Evolutionary conservation across 805 yeast species (phyloP), one percentile per base, ranked within the genome.

Genomic region (Brettanomyces anomalus): DNA sequence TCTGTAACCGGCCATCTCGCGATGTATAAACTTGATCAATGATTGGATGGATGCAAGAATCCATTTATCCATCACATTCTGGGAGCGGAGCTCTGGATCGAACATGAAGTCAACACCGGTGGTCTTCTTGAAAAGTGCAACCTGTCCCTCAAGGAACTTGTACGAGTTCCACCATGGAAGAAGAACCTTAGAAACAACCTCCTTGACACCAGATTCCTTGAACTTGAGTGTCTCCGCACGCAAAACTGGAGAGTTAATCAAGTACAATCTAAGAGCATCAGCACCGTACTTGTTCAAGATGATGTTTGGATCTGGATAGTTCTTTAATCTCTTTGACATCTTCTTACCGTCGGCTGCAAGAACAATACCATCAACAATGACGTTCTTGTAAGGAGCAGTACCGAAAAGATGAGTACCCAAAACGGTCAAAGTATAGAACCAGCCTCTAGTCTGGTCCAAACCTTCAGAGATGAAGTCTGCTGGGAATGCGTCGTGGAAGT

Each of bases 401-500:
- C 84, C 81, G 70, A 93, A 93, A 56, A 93, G 70, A 56, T 90
- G 97, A 45, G 96, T 86, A 64, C 97, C 98, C 57, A 93, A 74
- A 19, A 93, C 96, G 37, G 95, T 82, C 64, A 93, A 74, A 42
- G 98, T 93, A 67, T 93, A 93, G 70, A 93, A 93, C 99, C 99
- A 93, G 62, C 99, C 99, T 78, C 99, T 86, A 46, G 99, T 93
- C 72, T 93, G 99, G 69, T 93, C 99, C 56, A 93, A 77, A 69
- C 99, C 99, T 74, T 93, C 99, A 46, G 96, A 83, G 57, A 93
- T 93, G 67, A 93, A 93, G 66, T 93, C 90, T 37, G 96, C 99
- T 38, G 98, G 98, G 81, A 86, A 94, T 39, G 85, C 76, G 44
- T 74, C 62, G 32, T 68, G 58, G 68, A 90, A 90, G 39, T 63